Evolutionary conservation across 768 basidiomycete species (phyloP), one percentile per base, ranked within the genome.

Genomic region (Psilocybe cyanescens): DNA sequence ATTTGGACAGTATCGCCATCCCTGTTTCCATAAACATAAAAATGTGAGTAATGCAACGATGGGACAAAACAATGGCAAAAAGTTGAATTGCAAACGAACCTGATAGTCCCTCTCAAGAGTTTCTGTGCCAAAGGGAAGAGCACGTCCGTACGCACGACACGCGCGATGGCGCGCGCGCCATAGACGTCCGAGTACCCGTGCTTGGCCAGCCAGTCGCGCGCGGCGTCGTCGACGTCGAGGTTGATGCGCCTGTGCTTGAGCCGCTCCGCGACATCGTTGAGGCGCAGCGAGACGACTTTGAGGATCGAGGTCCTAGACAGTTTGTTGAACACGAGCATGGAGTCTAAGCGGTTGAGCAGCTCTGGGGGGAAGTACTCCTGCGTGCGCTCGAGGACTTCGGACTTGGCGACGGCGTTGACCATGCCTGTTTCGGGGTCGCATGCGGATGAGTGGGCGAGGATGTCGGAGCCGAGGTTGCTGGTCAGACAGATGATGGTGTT

Each of bases 401-500:
- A 69, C 56, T 81, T 83, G 16, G 93, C 89, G 53, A 82, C 78
- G 0, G 79, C 70, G 0, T 85, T 89, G 29, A 95, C 84, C 2
- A 82, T 71, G 3, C 93, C 93, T n/a, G 71, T 73, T 48, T 86
- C 75, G 19, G 72, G 75, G 58, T 86, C 81, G 52, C 84, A 87
- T 1, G 92, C 85, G 1, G 85, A 79, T 4, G 82, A 73, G 63
- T 89, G 85, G 1, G 89, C 90, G 24, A 96, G 85, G 58, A 93
- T 87, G 68, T 92, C 86, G 55, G 87, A 86, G 6, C 81, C 95
- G 28, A 97, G 83, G 66, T 97, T 97, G 68, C 91, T 92, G 1
- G 95, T 96, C 30, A 95, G 76, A 71, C 92, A 94, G 69, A 97
- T 89, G 69, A 96, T 95, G 1, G 95, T 95, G 73, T 96, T 97